These are phyloP conservation scores for Taphrina populina DNA, from an alignment of 1,139 yeast species.

Conservation along the genomic window DNA sequence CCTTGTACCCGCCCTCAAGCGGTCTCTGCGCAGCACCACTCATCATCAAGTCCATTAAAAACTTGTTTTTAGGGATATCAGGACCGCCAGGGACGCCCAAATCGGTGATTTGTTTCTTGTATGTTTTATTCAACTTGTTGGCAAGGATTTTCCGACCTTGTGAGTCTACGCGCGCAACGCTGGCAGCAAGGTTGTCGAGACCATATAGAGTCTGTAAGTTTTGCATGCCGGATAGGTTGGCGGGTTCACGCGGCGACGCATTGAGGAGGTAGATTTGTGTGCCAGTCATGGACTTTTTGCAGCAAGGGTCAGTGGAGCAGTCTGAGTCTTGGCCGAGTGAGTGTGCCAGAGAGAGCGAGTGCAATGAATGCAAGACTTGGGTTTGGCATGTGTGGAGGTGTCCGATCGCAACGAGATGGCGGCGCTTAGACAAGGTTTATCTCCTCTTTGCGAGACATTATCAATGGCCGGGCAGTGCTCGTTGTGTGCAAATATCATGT, in stretches of 20 bases:
- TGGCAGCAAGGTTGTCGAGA: constrained; percentile 27
- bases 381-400: too few relatives aligned
- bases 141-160: constrained; percentile 31
- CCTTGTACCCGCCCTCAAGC: constrained; percentile 25
- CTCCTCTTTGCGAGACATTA: too few relatives aligned
- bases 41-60: constrained; percentile 17
- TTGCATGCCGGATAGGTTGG: constrained; percentile 24
- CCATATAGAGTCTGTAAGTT: constrained; percentile 24
- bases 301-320: too few relatives aligned
- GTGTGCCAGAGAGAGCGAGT: too few relatives aligned
- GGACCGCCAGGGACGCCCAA: constrained; percentile 18
- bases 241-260: not conserved
- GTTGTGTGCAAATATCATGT: too few relatives aligned
- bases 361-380: too few relatives aligned
- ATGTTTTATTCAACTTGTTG: constrained; percentile 23
- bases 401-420: too few relatives aligned
- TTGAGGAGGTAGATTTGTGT: constrained; percentile 13
- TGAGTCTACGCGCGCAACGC: constrained; percentile 34
- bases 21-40: constrained; percentile 26
- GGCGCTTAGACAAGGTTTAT: too few relatives aligned
- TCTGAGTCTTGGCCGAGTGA: too few relatives aligned
- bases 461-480: too few relatives aligned
- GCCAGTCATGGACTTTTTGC: too few relatives aligned
- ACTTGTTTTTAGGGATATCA: constrained; percentile 20
- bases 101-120: constrained; percentile 27